Evolutionary conservation across 1,139 yeast genomes (phyloP), one percentile per base, ranked within the genome.

Genomic region (Taphrina sp.): DNA sequence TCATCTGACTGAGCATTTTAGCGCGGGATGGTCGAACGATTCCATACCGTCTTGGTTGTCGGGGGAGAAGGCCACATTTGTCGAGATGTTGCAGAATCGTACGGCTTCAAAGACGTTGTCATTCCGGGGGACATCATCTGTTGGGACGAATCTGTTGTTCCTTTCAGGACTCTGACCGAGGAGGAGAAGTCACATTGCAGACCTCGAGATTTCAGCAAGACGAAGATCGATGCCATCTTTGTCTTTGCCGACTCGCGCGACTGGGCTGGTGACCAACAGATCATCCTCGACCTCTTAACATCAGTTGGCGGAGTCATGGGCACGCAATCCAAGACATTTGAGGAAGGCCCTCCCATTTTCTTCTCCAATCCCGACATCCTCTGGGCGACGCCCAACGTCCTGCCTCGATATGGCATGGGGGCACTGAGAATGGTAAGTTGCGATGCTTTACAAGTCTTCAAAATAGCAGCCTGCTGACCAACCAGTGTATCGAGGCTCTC

Each of bases 161-260:
- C 96, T 2, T 85, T 85, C 66, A 83, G 85, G 62, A 73, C 78
- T 60, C 80, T 71, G 67, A 70, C 78, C 0, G 60, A 63, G 2
- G 73, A 74, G 5, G 82, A 84, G 58, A 65, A 85, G 12, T 67
- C 72, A 26, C 76, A 28, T 68, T 80, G 85, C 1, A 64, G 63
- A 24, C 67, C 65, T 1, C 61, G 94, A 71, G 86, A 85, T 67
- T 85, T 95, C 94, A 94, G 92, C 49, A 53, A 69, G 2, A 72
- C 72, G 55, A 80, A 80, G n/a, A 76, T 89, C 60, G 95, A 88
- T 62, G 94, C 94, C 0, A 75, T 92, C 1, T 72, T 92, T 61
- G 90, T 89, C 42, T 89, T 92, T 70, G 88, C 87, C 68, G 98
- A 92, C 69, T 88, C 97, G 1, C 75, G 95, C 58, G 97, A 92